Conservation (phyloP, 441 rosid species). For the Brassica hybrid region DNA sequence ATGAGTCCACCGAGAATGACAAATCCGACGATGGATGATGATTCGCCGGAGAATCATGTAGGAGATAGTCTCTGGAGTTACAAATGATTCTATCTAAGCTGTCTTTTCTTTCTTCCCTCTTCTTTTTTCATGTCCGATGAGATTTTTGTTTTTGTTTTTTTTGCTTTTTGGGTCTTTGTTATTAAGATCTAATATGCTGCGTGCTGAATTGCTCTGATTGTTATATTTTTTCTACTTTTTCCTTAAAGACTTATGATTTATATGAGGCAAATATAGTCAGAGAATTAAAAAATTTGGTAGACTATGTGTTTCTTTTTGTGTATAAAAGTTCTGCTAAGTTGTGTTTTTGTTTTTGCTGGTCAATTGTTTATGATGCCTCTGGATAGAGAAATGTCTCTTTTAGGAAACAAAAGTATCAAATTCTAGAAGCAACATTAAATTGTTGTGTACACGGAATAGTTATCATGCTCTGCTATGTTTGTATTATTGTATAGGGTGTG, state of each 20-base stretch:
- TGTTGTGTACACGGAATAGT: background rate
- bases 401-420: background rate
- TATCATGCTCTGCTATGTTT: background rate
- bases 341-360: conserved; percentile 6
- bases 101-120: background rate
- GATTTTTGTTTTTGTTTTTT: background rate
- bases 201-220: background rate
- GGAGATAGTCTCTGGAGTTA: conserved; percentile 83
- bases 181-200: background rate
- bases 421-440: conserved; percentile 7
- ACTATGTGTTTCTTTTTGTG: background rate
- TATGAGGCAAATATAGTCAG: conserved; percentile 6
- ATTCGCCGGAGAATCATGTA: conserved; percentile 61
- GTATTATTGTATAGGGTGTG: background rate
- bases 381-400: background rate
- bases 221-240: background rate
- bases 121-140: background rate
- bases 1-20: conserved; percentile 79
- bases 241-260: background rate
- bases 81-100: conserved; percentile 20
- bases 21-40: conserved; percentile 58
- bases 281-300: background rate
- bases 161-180: conserved; percentile 13
- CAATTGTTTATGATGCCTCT: conserved; percentile 9
- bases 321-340: background rate